Conservation (phyloP, 805 yeast species). For the Wickerhamiella alocasiicola region DNA sequence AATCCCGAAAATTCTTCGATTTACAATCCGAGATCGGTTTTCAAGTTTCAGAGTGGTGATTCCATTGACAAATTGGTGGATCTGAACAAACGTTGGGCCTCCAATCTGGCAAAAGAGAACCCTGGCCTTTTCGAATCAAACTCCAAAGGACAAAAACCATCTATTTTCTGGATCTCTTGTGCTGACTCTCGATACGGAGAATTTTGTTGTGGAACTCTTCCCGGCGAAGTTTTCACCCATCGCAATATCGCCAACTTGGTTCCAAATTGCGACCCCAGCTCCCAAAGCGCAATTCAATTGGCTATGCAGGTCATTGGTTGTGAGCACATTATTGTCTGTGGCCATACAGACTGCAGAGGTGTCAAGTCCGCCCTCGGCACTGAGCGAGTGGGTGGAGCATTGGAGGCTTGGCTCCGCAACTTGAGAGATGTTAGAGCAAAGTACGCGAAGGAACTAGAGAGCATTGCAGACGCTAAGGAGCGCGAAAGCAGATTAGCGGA, state of each 20-base stretch:
- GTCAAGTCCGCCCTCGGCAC: slow-evolving; percentile 63
- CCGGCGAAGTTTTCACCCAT: slow-evolving; percentile 84
- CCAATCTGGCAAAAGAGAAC: slow-evolving; percentile 27
- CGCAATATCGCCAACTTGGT: slow-evolving; percentile 78
- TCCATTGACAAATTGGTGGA: slow-evolving; percentile 28
- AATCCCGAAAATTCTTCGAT: too few relatives aligned
- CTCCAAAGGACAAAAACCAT: slow-evolving; percentile 77
- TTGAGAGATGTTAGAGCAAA: slow-evolving; percentile 54
- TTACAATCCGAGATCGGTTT: too few relatives aligned
- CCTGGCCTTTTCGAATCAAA: slow-evolving; percentile 37
- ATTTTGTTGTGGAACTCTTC: slow-evolving; percentile 54
- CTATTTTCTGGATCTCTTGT: slow-evolving; percentile 88
- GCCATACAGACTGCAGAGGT: slow-evolving; percentile 94
- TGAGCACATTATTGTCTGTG: slow-evolving; percentile 71
- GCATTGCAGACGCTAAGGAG: slow-evolving; percentile 37
- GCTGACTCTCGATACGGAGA: slow-evolving; percentile 87
- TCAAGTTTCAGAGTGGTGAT: slow-evolving; percentile 26
- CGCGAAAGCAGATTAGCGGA: slow-evolving; percentile 56
- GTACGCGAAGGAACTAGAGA: slow-evolving; percentile 38
- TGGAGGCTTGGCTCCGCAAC: slow-evolving; percentile 62
- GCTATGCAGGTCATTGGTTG: slow-evolving; percentile 78
- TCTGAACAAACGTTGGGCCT: slow-evolving; percentile 35
- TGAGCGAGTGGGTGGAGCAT: slow-evolving; percentile 50
- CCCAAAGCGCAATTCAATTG: slow-evolving; percentile 74
- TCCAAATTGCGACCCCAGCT: slow-evolving; percentile 52